These are phyloP conservation scores for Termitomyces sp. DNA, from an alignment of 768 basidiomycete genomes.

Conservation along the genomic window DNA sequence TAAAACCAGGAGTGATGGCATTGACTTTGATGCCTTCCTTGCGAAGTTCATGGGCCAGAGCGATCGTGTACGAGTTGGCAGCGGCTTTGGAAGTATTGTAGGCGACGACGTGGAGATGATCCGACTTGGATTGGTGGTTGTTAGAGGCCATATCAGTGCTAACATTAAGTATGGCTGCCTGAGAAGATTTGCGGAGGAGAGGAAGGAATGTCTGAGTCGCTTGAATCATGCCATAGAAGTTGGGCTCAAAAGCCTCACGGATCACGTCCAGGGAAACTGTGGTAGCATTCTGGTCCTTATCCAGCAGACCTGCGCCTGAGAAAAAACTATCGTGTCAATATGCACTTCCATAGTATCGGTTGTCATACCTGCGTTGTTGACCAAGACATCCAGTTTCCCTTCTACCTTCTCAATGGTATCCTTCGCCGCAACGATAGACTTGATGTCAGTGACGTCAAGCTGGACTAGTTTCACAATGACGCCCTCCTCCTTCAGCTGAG, in stretches of 20 bases:
- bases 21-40: conserved; percentile 52
- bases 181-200: conserved; percentile 27
- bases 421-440: conserved; percentile 28
- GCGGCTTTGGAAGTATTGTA: conserved; percentile 75
- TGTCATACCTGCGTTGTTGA: conserved; percentile 37
- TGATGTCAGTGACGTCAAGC: conserved; percentile 32
- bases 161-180: conserved; percentile 36
- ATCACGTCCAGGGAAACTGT: conserved; percentile 27
- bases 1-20: conserved; percentile 56
- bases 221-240: conserved; percentile 38
- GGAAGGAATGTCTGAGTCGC: conserved; percentile 36
- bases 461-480: conserved; percentile 26
- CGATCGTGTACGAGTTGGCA: conserved; percentile 53
- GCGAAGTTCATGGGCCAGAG: conserved; percentile 59
- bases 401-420: conserved; percentile 29
- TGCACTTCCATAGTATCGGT: background rate
- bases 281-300: conserved; percentile 27
- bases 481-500: conserved; percentile 13
- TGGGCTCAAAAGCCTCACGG: conserved; percentile 33
- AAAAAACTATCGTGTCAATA: background rate
- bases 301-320: conserved; percentile 23
- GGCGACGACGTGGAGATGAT: conserved; percentile 29
- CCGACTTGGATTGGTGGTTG: conserved; percentile 23
- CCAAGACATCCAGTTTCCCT: conserved; percentile 37
- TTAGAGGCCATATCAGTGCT: conserved; percentile 42